Percentiles rank a stretch among this genome's conserved stretches.
Conservation (phyloP, 441 rosid genomes). For the Capsella rubella region DNA sequence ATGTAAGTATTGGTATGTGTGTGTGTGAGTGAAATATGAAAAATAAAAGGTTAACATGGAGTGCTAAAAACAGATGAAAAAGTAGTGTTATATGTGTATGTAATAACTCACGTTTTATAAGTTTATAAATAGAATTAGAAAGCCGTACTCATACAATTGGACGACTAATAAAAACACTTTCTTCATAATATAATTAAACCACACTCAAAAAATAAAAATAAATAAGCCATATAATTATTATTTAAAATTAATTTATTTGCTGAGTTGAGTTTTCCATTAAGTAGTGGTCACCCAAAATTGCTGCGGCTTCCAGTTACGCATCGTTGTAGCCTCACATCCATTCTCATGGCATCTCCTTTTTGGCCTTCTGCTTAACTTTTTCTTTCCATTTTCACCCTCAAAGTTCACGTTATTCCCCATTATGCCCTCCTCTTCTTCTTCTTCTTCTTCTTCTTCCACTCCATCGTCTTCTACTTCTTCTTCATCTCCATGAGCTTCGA, state of each 20-base stretch:
- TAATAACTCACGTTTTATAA: not conserved
- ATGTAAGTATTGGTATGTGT: not conserved
- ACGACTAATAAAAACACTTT: not conserved
- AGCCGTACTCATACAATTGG: not conserved
- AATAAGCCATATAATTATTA: not conserved
- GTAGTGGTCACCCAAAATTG: constrained; percentile 57
- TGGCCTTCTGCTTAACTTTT: constrained; percentile 40
- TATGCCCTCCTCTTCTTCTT: constrained; percentile 38
- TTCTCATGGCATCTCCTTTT: constrained; percentile 57
- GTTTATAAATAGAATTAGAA: constrained; percentile 1
- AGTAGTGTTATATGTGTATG: not conserved
- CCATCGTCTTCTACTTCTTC: constrained; percentile 41
- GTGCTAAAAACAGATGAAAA: not conserved
- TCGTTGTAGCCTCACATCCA: constrained; percentile 44
- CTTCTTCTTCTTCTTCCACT: constrained; percentile 37
- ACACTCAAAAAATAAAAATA: not conserved
- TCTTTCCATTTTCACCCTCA: constrained; percentile 53
- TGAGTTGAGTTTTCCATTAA: constrained; percentile 21
- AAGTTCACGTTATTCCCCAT: constrained; percentile 33
- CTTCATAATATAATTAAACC: not conserved
- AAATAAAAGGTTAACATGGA: not conserved
- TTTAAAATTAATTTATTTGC: not conserved
- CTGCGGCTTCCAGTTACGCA: constrained; percentile 48
- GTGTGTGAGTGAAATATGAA: too few relatives aligned
- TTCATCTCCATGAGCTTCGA: constrained; percentile 17